Conservation (phyloP, 768 basidiomycete species). For the Lentinula lateritia region DNA sequence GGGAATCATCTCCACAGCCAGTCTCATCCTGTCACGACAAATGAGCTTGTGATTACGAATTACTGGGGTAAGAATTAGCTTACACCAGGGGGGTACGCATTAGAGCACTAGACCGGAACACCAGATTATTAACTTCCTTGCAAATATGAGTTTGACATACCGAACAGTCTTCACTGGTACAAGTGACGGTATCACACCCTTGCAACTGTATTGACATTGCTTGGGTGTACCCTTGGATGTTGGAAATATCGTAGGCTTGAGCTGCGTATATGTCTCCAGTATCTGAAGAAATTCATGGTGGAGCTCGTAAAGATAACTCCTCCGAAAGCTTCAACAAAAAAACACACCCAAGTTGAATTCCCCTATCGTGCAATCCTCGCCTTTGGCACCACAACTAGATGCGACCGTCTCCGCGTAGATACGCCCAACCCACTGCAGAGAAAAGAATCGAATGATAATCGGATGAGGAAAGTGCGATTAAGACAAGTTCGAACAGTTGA, state of each 20-base stretch:
- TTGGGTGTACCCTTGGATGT: constrained; percentile 37
- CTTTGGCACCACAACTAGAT: constrained; percentile 27
- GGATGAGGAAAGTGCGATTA: neutral
- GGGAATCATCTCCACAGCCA: constrained; percentile 32
- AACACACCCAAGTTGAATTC: constrained; percentile 34
- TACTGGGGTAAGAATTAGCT: neutral
- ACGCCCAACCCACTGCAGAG: constrained; percentile 33
- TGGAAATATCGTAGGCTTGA: constrained; percentile 38
- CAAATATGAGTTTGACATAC: constrained; percentile 4
- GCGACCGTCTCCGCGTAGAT: constrained; percentile 30
- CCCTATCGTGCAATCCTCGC: constrained; percentile 31
- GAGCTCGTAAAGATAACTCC: neutral
- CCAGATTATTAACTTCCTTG: neutral
- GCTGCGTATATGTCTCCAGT: constrained; percentile 11
- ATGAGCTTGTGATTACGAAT: neutral
- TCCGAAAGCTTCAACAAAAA: neutral
- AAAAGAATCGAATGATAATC: neutral
- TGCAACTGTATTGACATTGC: constrained; percentile 26
- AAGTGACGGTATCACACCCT: constrained; percentile 34
- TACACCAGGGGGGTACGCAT: constrained; percentile 8
- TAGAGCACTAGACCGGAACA: neutral
- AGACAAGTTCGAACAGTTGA: no score
- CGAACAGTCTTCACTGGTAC: constrained; percentile 30
- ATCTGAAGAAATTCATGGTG: constrained; percentile 6
- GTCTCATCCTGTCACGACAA: constrained; percentile 20